Percentiles rank a stretch among this genome's conserved stretches.
Conservation (phyloP, 805 yeast genomes). For the Candida wancherniae region DNA sequence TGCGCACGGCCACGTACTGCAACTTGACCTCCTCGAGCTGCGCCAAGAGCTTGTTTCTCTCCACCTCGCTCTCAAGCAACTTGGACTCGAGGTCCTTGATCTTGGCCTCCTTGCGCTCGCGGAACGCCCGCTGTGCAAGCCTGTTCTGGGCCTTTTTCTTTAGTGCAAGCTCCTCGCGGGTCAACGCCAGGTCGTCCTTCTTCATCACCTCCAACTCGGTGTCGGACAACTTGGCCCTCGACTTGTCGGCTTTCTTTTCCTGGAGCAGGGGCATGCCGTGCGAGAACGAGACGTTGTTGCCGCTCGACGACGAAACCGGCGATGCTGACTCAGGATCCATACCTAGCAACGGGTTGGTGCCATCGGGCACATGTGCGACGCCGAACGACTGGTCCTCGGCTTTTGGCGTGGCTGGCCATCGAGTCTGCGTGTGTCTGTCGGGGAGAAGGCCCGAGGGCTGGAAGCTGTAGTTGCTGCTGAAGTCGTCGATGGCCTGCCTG, state of each 20-base stretch:
- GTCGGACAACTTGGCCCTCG: conserved; percentile 17
- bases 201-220: conserved; percentile 34
- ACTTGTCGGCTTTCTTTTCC: conserved; percentile 1
- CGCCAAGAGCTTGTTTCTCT: conserved; percentile 41
- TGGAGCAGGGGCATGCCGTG: no score
- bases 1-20: conserved; percentile 51
- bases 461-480: no score
- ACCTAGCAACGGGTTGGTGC: no score
- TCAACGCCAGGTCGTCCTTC: conserved; percentile 34
- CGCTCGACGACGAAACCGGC: no score
- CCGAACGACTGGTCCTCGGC: no score
- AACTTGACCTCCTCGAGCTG: conserved; percentile 50
- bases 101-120: conserved; percentile 74
- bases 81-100: conserved; percentile 62
- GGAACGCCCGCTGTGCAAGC: conserved; percentile 83
- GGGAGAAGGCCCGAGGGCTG: no score
- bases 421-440: no score
- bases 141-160: conserved; percentile 75
- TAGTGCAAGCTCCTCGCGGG: conserved; percentile 41
- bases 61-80: conserved; percentile 53
- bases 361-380: no score
- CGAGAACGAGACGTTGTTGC: no score
- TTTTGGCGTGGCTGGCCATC: no score
- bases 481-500: conserved; percentile 1
- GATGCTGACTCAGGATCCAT: no score